Base-by-base conservation (phyloP, 2,329 filamentous ascomycete species). In the Alternaria gaisen region DNA sequence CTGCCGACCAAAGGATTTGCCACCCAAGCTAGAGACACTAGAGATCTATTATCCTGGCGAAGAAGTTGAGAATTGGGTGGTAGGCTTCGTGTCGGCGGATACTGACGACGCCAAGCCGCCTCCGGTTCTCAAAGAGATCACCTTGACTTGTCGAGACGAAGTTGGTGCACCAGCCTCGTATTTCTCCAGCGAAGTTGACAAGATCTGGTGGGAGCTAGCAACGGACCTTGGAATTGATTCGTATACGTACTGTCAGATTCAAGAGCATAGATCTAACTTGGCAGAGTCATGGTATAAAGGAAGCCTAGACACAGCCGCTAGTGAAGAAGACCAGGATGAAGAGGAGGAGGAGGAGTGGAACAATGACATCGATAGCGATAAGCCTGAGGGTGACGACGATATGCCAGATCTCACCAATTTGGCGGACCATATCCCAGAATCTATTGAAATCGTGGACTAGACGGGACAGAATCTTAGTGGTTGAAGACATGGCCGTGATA, bases 11-110 rank as follows among this genome's bases (percentile, higher is more conserved):
- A 51, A 53, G 16, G 42, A 64, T n/a, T 20, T 72, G 9, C 69
- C 68, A 16, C 30, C 56, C 3, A 66, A 55, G 8, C 63, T 72
- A 5, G 63, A 65, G 42, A 43, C 44, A 14, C 58, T 72, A 5
- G 65, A 67, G 11, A 41, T 70, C 6, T 12, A 69, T 3, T 67
- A 59, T n/a, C 68, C 67, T 1, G 43, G 64, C n/a, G 26, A 53
- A 46, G 38, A 50, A 0, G 44, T 68, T 3, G 54, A 65, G 16
- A 30, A 50, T 5, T 70, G 66, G 67, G 57, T 38, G 3, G 30
- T 44, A 16, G 53, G 50, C 1, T 65, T 68, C 12, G 14, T 54
- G 5, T 12, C 40, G 4, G 14, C 6, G 3, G 26, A 20, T 11
- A 12, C 18, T 18, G 26, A 22, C 11, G 20, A 30, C 2, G 20